These are phyloP conservation scores for Fusarium goolgardi DNA, from an alignment of 2,329 filamentous ascomycete genomes.

Conservation along the genomic window DNA sequence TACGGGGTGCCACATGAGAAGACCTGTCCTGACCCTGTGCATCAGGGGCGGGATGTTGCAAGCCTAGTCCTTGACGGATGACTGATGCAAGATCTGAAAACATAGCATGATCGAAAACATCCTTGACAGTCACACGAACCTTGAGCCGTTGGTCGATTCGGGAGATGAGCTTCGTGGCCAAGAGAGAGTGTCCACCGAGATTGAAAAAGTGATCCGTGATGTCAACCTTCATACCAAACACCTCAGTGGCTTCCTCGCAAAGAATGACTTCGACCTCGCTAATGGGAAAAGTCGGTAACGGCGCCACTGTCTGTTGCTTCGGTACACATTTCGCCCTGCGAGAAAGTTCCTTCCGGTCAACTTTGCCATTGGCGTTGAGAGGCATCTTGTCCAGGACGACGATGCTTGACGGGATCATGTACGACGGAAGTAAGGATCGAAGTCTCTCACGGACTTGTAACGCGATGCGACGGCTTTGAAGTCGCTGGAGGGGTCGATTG, in stretches of 20 bases:
- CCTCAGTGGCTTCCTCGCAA: background rate
- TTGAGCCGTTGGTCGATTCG: constrained; percentile 1
- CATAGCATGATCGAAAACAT: constrained; percentile 7
- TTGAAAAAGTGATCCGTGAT: constrained; percentile 15
- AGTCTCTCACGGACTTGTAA: constrained; percentile 10
- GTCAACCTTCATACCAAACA: constrained; percentile 12
- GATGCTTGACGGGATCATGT: constrained; percentile 46
- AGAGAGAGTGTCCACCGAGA: constrained; percentile 15
- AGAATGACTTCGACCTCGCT: constrained; percentile 1
- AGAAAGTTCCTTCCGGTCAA: constrained; percentile 37
- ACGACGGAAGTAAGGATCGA: constrained; percentile 31
- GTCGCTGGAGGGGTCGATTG: constrained; percentile 34
- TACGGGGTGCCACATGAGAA: background rate
- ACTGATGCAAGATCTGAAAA: constrained; percentile 2
- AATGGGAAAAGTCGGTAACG: background rate
- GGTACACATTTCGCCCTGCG: background rate
- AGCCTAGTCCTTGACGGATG: background rate
- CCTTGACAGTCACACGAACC: background rate
- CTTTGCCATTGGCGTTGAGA: constrained; percentile 44
- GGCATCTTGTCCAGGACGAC: constrained; percentile 43
- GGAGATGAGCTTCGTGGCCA: constrained; percentile 13
- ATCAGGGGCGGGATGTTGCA: background rate
- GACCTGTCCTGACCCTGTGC: constrained; percentile 6
- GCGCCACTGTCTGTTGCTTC: background rate
- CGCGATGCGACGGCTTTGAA: background rate